phyloP scores from a whole-genome alignment of 1,284 basidiomycete genomes.

The Athelia sp. region DNA sequence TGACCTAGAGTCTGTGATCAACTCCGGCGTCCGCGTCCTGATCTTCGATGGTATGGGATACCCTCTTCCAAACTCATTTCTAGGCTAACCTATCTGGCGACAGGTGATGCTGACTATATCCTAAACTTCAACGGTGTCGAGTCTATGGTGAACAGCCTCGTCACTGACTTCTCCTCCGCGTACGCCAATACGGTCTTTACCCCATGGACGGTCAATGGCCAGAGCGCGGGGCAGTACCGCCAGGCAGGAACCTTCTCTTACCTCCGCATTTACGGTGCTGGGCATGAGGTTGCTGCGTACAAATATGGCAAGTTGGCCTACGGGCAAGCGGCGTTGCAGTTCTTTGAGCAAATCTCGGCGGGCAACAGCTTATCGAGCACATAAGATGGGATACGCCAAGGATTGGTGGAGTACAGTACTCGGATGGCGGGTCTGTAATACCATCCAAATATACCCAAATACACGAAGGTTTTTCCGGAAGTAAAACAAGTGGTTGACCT shows the following conservation, averaged over 20 bases:
- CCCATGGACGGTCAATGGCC: constrained; percentile 46
- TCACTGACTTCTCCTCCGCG: constrained; percentile 31
- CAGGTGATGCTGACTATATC: constrained; percentile 43
- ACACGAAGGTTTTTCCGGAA: background rate
- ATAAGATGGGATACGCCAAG: background rate
- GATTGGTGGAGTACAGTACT: background rate
- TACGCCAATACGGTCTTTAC: constrained; percentile 38
- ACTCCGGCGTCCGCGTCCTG: constrained; percentile 50
- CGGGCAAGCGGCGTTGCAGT: constrained; percentile 24
- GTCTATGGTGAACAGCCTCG: constrained; percentile 35
- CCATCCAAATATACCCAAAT: background rate
- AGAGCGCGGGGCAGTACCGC: constrained; percentile 48
- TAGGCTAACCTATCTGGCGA: constrained; percentile 7
- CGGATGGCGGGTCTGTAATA: background rate
- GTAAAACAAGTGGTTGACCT: too few relatives aligned
- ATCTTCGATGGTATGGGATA: constrained; percentile 46
- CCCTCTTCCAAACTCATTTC: background rate
- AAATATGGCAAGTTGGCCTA: constrained; percentile 13
- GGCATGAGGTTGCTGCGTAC: constrained; percentile 42
- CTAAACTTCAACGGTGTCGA: constrained; percentile 38
- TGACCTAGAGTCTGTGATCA: constrained; percentile 51
- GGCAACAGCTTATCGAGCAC: constrained; percentile 6
- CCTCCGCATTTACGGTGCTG: constrained; percentile 48
- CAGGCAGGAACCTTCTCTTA: constrained; percentile 60
- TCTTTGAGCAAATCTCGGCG: constrained; percentile 26